phyloP scores from a whole-genome alignment of 441 rosid genomes.

The Populus hybrid region DNA sequence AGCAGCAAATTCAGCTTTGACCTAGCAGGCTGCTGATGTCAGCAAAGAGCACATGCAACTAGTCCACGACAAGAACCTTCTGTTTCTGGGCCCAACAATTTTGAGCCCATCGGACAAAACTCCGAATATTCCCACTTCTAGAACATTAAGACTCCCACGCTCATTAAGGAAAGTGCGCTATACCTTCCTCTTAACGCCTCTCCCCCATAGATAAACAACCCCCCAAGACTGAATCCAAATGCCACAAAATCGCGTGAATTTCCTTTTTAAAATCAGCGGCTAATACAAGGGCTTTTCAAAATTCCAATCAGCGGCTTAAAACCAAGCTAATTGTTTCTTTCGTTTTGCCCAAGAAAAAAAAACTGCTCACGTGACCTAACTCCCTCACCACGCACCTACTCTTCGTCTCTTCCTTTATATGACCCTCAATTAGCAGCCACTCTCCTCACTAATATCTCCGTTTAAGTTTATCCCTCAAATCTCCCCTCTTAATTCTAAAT shows the following conservation, averaged over 20 bases:
- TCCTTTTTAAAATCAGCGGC: slow-evolving; percentile 21
- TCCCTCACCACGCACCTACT: neutral
- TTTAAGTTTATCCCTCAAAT: neutral
- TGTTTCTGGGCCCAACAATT: neutral
- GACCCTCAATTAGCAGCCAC: neutral
- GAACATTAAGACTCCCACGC: neutral
- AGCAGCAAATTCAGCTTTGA: too few relatives aligned
- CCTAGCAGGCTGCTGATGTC: neutral
- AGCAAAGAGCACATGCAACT: neutral
- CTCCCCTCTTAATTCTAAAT: neutral
- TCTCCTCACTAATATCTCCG: neutral
- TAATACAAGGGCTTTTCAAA: neutral
- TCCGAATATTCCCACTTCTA: slow-evolving; percentile 15
- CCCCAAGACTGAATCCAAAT: neutral
- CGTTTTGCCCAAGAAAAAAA: slow-evolving; percentile 15
- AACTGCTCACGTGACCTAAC: slow-evolving; percentile 13
- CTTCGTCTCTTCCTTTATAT: slow-evolving; percentile 5
- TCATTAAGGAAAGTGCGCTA: neutral
- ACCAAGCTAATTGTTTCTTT: neutral
- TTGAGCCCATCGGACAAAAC: slow-evolving; percentile 1
- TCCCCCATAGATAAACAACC: too few relatives aligned
- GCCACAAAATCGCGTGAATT: neutral
- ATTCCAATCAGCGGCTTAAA: slow-evolving; percentile 13
- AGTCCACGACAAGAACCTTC: neutral
- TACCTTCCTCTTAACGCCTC: neutral